These are phyloP conservation scores for Botrytis tulipae DNA, from an alignment of 2,329 filamentous ascomycete species.

Conservation along the genomic window DNA sequence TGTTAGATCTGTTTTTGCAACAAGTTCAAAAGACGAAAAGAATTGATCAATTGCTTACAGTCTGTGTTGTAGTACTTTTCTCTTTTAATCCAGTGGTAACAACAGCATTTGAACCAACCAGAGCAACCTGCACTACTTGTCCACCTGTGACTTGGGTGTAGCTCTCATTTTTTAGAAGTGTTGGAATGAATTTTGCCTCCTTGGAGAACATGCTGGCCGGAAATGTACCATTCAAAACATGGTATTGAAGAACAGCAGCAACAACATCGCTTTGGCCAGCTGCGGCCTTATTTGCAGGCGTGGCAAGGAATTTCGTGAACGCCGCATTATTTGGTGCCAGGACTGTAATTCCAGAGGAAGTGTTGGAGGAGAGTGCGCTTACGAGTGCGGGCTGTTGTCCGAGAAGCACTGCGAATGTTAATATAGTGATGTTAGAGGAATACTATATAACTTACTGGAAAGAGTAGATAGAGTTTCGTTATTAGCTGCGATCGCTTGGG, in stretches of 20 bases:
- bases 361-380: conserved; percentile 9
- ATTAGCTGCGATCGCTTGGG: conserved; percentile 1
- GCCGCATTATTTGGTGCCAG: conserved; percentile 41
- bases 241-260: conserved; percentile 41
- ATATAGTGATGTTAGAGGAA: neutral
- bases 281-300: conserved; percentile 35
- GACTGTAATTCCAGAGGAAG: conserved; percentile 30
- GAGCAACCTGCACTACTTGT: conserved; percentile 43
- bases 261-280: conserved; percentile 40
- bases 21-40: conserved; percentile 38
- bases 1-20: conserved; percentile 41
- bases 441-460: neutral
- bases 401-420: conserved; percentile 16
- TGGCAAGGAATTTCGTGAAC: conserved; percentile 41
- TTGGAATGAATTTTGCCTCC: conserved; percentile 44
- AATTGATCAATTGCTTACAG: conserved; percentile 41
- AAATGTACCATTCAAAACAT: conserved; percentile 38
- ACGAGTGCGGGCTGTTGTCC: conserved; percentile 13
- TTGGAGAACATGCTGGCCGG: conserved; percentile 36
- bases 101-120: conserved; percentile 13
- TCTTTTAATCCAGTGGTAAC: conserved; percentile 19
- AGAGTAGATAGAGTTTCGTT: conserved; percentile 10
- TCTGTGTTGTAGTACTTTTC: conserved; percentile 41
- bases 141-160: conserved; percentile 52
- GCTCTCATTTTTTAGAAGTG: conserved; percentile 43